These are phyloP conservation scores for Silene noctiflora DNA, from an alignment of 179 eudicot species.

Conservation along the genomic window DNA sequence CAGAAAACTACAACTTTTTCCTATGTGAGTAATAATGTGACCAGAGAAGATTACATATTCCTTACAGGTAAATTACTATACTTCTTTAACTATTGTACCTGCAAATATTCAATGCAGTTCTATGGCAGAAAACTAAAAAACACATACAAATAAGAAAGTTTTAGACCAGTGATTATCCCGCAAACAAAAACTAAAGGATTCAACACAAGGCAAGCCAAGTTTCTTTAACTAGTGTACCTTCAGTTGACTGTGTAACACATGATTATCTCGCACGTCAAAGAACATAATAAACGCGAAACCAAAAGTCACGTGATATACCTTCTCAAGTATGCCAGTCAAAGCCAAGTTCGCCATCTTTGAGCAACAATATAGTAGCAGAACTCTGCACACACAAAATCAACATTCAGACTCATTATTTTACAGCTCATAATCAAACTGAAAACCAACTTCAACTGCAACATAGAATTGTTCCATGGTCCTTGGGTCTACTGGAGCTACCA, in stretches of 20 bases:
- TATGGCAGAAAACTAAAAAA: too few species aligned
- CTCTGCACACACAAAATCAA: constrained; percentile 8
- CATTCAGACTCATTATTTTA: background rate
- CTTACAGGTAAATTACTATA: too few species aligned
- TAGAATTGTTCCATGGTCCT: too few species aligned
- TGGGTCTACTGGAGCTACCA: background rate
- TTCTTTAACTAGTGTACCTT: too few species aligned
- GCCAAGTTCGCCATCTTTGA: constrained; percentile 60
- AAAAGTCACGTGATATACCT: constrained; percentile 39
- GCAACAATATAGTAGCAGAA: constrained; percentile 8
- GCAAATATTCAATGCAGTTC: too few species aligned
- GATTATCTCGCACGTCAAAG: background rate
- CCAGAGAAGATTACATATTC: background rate
- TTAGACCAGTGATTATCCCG: too few species aligned
- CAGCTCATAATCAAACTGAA: background rate
- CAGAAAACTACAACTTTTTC: background rate
- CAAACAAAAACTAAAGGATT: too few species aligned
- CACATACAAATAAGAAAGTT: too few species aligned
- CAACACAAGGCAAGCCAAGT: too few species aligned
- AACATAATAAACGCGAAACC: background rate
- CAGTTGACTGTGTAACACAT: background rate
- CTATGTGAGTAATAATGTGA: background rate
- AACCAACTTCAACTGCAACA: background rate
- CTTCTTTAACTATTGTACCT: too few species aligned
- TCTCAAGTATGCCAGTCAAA: constrained; percentile 68